Evolutionary conservation across 2,329 filamentous ascomycete genomes (phyloP), one percentile per base, ranked within the genome.

Genomic region (Dactylellina drechsleri): DNA sequence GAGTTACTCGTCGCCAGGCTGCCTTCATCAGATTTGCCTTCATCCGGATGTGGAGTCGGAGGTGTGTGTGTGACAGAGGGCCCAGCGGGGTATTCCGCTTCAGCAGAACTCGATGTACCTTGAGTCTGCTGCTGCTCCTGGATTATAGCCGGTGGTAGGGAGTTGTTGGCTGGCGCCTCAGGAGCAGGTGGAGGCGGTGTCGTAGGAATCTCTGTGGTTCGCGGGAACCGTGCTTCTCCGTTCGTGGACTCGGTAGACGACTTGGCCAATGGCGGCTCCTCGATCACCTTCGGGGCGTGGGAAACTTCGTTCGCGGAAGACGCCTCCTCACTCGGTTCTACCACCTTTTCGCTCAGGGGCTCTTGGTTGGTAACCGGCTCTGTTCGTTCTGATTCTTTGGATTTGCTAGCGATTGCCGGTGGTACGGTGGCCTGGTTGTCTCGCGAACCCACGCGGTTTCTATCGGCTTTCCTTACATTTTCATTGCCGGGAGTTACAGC

Each of bases 161-260:
- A 45, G 26, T 68, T 65, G 20, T 50, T 65, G 15, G 49, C 72
- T 13, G 66, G 72, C 5, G 65, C 72, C 31, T 76, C 72, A 6
- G 72, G 72, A 5, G 72, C 72, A 40, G 64, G 65, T 28, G 72
- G 72, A 60, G 72, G 65, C 2, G 59, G 65, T 36, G 72, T 66
- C 12, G 65, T 70, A 8, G 72, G 52, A 8, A 68, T 70, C 40
- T 70, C 72, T 28, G 23, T 28, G 52, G 36, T 36, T 43, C 68
- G 60, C 12, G 62, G 72, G 41, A 70, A 70, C 60, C 57, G 62
- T n/a, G 65, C 57, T 26, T 76, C 72, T 16, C 65, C 54, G 36
- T 61, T 76, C n/a, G 72, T 70, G 28, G 66, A 74, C 43, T 74
- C 70, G 49, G 64, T 74, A 18, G 70, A 74, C 18, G 70, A 74